Conservation (phyloP, 768 basidiomycete genomes). For the Fibroporia radiculosa region DNA sequence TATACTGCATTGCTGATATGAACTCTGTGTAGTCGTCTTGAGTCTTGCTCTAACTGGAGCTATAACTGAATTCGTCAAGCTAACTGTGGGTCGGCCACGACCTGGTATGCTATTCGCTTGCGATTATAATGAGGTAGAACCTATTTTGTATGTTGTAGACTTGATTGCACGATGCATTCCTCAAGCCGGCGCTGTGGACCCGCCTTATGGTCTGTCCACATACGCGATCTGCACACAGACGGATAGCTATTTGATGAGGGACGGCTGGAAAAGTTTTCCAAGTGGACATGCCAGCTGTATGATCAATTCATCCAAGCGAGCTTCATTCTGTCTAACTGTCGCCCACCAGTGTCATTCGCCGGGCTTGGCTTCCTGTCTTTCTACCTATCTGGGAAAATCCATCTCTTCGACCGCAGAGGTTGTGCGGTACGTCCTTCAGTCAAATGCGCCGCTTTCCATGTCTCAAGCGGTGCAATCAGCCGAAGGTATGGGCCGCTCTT, state of each 20-base stretch:
- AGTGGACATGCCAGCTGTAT: conserved; percentile 85
- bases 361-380: conserved; percentile 85
- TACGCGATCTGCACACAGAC: conserved; percentile 75
- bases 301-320: conserved; percentile 20
- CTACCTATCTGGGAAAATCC: conserved; percentile 89
- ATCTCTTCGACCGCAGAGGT: conserved; percentile 78
- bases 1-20: conserved; percentile 2
- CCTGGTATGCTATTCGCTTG: conserved; percentile 46
- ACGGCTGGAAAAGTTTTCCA: conserved; percentile 90
- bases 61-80: conserved; percentile 79
- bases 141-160: conserved; percentile 31
- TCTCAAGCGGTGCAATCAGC: conserved; percentile 10
- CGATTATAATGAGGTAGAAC: neutral
- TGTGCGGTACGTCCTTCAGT: conserved; percentile 50
- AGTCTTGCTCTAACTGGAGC: conserved; percentile 70
- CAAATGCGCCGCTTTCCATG: neutral
- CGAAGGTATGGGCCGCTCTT: conserved; percentile 78
- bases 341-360: conserved; percentile 87
- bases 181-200: conserved; percentile 51
- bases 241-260: conserved; percentile 46
- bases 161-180: conserved; percentile 70
- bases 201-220: conserved; percentile 65
- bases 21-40: conserved; percentile 50
- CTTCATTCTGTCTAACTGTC: neutral
- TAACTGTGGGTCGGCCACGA: conserved; percentile 84